A percentile compares a stretch with the other conserved stretches of the same genome.
Conservation (phyloP, 805 yeast genomes). For the Barnettozyma vustinii region DNA sequence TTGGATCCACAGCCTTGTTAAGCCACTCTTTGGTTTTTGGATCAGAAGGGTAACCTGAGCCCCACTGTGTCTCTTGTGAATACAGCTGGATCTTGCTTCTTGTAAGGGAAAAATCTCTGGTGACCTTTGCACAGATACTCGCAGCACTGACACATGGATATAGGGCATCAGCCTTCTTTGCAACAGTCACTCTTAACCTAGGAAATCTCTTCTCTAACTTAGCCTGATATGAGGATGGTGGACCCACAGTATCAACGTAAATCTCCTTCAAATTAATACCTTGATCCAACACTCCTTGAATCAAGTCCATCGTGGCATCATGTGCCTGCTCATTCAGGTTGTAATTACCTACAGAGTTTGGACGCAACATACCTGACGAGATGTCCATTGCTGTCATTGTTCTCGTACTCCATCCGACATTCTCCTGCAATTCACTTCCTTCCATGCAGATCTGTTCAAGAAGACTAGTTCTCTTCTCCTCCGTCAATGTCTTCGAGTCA, state of each 20-base stretch:
- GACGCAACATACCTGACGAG: conserved; percentile 79
- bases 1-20: conserved; percentile 49
- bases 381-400: conserved; percentile 85
- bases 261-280: conserved; percentile 67
- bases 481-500: conserved; percentile 85
- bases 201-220: conserved; percentile 74
- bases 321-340: conserved; percentile 96
- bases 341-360: conserved; percentile 39
- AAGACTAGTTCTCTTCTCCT: conserved; percentile 57
- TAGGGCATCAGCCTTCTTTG: conserved; percentile 91
- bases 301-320: conserved; percentile 81
- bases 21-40: conserved; percentile 84
- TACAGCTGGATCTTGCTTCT: conserved; percentile 29
- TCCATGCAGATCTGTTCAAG: conserved; percentile 51
- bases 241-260: conserved; percentile 95
- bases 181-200: conserved; percentile 62
- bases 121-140: conserved; percentile 92
- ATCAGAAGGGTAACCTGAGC: conserved; percentile 95
- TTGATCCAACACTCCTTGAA: conserved; percentile 53
- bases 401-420: conserved; percentile 86
- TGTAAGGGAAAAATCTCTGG: conserved; percentile 66
- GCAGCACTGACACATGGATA: conserved; percentile 94
- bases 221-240: conserved; percentile 77
- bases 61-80: conserved; percentile 37
- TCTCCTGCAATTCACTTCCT: conserved; percentile 38